These are phyloP conservation scores for Adenanthera pavonina DNA, from an alignment of 306 rosid species.

Conservation along the genomic window DNA sequence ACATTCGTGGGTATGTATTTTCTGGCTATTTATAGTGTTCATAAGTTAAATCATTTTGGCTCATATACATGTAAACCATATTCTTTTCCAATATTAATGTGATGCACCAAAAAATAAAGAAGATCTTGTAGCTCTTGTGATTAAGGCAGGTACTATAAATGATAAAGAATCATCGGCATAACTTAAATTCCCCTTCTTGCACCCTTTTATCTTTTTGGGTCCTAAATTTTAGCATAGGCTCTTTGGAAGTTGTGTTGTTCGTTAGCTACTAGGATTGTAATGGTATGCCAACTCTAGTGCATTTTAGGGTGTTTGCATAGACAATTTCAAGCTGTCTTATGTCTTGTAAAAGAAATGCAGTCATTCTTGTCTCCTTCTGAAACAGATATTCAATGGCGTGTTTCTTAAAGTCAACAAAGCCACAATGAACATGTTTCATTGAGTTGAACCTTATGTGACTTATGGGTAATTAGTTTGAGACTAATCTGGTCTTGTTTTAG, in stretches of 20 bases:
- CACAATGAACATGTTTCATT: conserved; percentile 66
- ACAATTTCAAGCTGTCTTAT: neutral
- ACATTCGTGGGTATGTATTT: conserved; percentile 77
- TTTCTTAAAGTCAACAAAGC: conserved; percentile 62
- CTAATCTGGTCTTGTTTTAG: neutral
- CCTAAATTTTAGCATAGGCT: neutral
- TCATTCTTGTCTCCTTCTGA: neutral
- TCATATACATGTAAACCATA: neutral
- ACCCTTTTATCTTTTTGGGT: neutral
- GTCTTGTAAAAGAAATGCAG: neutral
- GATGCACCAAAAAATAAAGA: conserved; percentile 77
- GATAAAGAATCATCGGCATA: neutral
- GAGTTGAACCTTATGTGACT: conserved; percentile 90
- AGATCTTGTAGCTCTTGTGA: conserved; percentile 79
- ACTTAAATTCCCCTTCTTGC: neutral
- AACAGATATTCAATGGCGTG: conserved; percentile 88
- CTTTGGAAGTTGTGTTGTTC: neutral
- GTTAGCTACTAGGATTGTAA: neutral
- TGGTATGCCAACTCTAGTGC: neutral
- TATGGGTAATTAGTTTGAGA: conserved; percentile 58
- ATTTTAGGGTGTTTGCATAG: neutral
- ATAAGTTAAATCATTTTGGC: neutral
- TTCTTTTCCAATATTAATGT: conserved; percentile 74
- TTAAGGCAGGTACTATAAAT: conserved; percentile 70
- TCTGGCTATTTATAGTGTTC: neutral